These are phyloP conservation scores for Ophiostoma pallidulum DNA, from an alignment of 2,329 filamentous ascomycete genomes.

Conservation along the genomic window DNA sequence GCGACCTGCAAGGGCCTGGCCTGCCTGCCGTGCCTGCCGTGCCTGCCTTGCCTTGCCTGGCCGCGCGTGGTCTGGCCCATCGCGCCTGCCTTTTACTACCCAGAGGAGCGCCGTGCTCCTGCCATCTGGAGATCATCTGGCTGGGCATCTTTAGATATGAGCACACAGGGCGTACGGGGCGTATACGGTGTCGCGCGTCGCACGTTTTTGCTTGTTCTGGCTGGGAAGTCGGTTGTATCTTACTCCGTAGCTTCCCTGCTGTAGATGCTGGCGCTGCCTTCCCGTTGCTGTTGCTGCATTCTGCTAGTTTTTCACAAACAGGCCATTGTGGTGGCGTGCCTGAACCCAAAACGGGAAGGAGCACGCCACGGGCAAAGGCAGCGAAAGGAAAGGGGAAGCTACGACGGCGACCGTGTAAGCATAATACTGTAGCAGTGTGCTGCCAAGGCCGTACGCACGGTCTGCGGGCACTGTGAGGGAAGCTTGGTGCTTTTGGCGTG, in stretches of 20 bases:
- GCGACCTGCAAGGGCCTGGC: neutral
- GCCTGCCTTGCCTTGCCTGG: no score
- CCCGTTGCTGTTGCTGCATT: neutral
- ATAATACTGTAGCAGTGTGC: no score
- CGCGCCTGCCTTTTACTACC: slow-evolving; percentile 2
- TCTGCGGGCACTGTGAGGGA: no score
- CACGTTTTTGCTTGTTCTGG: neutral
- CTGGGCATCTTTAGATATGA: no score
- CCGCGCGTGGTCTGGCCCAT: neutral
- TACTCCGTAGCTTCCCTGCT: no score
- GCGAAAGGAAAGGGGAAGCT: no score
- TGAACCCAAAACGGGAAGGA: neutral
- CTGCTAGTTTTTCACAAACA: neutral
- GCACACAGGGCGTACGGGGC: no score
- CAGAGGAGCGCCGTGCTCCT: neutral
- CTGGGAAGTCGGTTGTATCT: no score
- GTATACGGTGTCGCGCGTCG: neutral
- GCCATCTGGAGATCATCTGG: neutral
- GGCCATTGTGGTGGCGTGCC: slow-evolving; percentile 7
- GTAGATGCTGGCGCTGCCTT: neutral
- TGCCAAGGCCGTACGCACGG: no score
- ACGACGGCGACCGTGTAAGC: no score
- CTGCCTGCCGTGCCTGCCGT: no score
- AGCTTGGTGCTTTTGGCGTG: no score
- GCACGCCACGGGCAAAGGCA: neutral